Evolutionary conservation across 2,329 filamentous ascomycete species (phyloP).

Genomic region (Pyricularia pennisetigena): DNA sequence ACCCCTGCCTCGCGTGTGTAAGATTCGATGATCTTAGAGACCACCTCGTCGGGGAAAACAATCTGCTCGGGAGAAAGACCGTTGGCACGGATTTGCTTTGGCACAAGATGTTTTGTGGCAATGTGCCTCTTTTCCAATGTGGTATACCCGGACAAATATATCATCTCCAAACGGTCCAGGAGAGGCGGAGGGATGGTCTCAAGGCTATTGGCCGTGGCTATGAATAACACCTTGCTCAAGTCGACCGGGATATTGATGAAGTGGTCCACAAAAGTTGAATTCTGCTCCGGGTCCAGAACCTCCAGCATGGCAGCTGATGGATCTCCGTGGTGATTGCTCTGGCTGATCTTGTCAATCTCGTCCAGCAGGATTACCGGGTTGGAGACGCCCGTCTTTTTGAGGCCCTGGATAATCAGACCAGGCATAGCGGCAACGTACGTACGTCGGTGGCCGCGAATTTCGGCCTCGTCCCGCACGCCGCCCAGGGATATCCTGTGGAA

Average conservation of each 20-base stretch:
- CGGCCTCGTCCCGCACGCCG: slow-evolving; percentile 90
- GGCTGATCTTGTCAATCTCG: slow-evolving; percentile 95
- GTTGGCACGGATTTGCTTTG: slow-evolving; percentile 89
- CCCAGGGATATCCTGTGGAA: slow-evolving; percentile 96
- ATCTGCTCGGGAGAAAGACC: slow-evolving; percentile 71
- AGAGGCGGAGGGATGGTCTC: slow-evolving; percentile 93
- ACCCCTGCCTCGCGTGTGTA: slow-evolving; percentile 97
- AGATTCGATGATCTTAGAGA: slow-evolving; percentile 90
- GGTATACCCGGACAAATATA: slow-evolving; percentile 88
- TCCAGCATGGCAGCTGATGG: slow-evolving; percentile 97
- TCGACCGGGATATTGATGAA: slow-evolving; percentile 95
- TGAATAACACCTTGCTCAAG: slow-evolving; percentile 92
- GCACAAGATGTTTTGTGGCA: slow-evolving; percentile 83
- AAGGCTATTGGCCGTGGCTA: slow-evolving; percentile 89
- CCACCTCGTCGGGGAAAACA: slow-evolving; percentile 66
- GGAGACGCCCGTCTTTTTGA: slow-evolving; percentile 90
- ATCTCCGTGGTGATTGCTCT: slow-evolving; percentile 86
- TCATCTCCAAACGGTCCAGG: slow-evolving; percentile 94
- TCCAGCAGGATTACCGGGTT: slow-evolving; percentile 95
- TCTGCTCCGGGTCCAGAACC: slow-evolving; percentile 94
- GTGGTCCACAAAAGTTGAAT: slow-evolving; percentile 88
- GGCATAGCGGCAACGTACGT: slow-evolving; percentile 99
- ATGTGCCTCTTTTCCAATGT: slow-evolving; percentile 96
- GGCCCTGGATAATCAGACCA: slow-evolving; percentile 81
- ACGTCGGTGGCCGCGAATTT: slow-evolving; percentile 87